These are phyloP conservation scores for Strobilomyces confusus DNA, from an alignment of 768 basidiomycete species.

Conservation along the genomic window DNA sequence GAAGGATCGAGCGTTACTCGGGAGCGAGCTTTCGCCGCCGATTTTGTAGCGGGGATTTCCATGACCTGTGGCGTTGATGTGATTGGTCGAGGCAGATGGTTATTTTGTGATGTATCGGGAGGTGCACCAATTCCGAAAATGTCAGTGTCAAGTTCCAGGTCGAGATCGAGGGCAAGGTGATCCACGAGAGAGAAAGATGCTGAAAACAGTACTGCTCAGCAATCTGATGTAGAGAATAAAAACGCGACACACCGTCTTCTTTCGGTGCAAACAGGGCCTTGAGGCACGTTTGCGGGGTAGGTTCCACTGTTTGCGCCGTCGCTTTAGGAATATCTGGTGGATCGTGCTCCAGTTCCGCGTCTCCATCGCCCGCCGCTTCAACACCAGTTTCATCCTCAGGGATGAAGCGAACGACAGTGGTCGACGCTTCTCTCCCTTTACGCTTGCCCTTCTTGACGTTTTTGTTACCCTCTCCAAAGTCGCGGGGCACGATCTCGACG, in stretches of 20 bases:
- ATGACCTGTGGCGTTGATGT: neutral
- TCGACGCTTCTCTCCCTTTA: conserved; percentile 28
- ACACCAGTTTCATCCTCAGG: neutral
- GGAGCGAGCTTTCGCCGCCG: conserved; percentile 5
- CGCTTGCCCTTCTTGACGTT: neutral
- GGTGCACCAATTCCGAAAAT: conserved; percentile 27
- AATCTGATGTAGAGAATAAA: neutral
- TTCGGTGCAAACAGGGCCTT: conserved; percentile 74
- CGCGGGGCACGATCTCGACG: conserved; percentile 16
- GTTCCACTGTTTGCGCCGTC: neutral
- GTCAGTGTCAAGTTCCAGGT: conserved; percentile 66
- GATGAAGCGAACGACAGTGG: neutral
- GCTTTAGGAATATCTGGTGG: neutral
- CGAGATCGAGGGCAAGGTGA: conserved; percentile 71
- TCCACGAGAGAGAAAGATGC: conserved; percentile 73
- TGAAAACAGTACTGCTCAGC: conserved; percentile 20
- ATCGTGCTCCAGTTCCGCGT: conserved; percentile 11
- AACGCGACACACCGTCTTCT: conserved; percentile 49
- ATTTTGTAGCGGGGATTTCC: conserved; percentile 1
- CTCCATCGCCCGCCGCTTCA: conserved; percentile 1
- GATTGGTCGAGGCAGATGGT: neutral
- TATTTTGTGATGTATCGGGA: conserved; percentile 1
- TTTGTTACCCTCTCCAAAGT: neutral
- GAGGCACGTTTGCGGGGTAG: conserved; percentile 36
- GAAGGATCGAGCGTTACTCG: conserved; percentile 46